These are phyloP conservation scores for Hemisphaericaspora nanyangensis DNA, from an alignment of 805 yeast genomes.

Conservation along the genomic window DNA sequence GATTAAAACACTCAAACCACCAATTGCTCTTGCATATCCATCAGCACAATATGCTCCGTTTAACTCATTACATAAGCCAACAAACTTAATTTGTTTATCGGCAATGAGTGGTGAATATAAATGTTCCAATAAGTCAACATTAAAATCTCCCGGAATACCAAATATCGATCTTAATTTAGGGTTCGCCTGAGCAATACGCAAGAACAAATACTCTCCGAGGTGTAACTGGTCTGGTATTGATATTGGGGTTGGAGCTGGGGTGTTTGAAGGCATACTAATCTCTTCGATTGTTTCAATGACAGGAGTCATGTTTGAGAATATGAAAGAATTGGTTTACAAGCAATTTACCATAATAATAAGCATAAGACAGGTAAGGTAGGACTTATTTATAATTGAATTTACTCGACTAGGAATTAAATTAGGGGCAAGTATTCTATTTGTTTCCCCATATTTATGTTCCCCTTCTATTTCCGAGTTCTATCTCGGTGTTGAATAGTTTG, in stretches of 20 bases:
- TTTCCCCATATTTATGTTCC: too few relatives aligned
- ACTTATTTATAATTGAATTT: too few relatives aligned
- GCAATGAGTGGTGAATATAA: conserved; percentile 45
- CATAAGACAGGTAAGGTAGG: too few relatives aligned
- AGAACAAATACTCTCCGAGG: conserved; percentile 63
- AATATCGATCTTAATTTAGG: conserved; percentile 52
- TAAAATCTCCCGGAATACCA: conserved; percentile 82
- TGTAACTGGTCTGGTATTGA: conserved; percentile 33
- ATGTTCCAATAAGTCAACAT: conserved; percentile 64
- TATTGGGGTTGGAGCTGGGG: conserved; percentile 1
- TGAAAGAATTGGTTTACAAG: too few relatives aligned
- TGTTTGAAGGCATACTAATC: background rate
- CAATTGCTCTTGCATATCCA: conserved; percentile 71
- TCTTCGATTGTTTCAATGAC: background rate
- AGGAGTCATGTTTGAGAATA: background rate
- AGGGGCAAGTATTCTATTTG: too few relatives aligned
- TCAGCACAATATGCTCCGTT: conserved; percentile 90
- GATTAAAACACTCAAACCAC: conserved; percentile 53
- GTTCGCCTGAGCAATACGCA: conserved; percentile 50
- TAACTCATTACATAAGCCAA: conserved; percentile 84
- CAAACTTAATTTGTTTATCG: conserved; percentile 53
- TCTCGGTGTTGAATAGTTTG: too few relatives aligned
- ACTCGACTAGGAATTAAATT: too few relatives aligned
- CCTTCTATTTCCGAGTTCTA: too few relatives aligned
- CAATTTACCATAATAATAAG: too few relatives aligned